Evolutionary conservation across 495 filamentous ascomycete species (phyloP), one percentile per base, ranked within the genome.

Genomic region (Cairneyella variabilis): DNA sequence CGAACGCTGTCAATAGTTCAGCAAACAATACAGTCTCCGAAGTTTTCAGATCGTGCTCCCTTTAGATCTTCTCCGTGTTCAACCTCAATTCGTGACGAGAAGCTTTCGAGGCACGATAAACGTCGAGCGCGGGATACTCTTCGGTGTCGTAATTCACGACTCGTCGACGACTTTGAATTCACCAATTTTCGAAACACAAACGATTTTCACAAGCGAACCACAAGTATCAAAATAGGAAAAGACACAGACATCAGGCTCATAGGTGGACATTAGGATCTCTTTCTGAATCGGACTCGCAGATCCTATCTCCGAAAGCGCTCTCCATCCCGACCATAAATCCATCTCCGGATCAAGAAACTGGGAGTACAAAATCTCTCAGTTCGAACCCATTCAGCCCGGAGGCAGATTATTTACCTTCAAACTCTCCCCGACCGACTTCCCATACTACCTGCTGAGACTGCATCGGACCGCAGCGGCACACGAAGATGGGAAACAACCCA

Each of bases 401-500:
- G n/a, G n/a, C 7, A 6, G n/a, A 3, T 21, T 44, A 12, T 14
- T 21, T 14, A 44, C 16, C 30, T 20, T 32, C 12, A 18, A 16
- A 11, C 16, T 3, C 18, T 28, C 8, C 9, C 26, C 17, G 3
- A 10, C 34, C 44, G 5, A 16, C 43, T 3, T 26, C 32, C 18
- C 8, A 38, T 17, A 12, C 17, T 21, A 21, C 18, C 38, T 9
- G 9, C 17, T 10, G 18, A 41, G 23, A 47, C 34, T 16, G 16
- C 27, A 20, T 28, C n/a, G 20, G 23, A 5, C 30, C 25, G 28
- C 26, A n/a, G 30, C 28, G 22, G 17, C 8, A 44, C 18, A 20
- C 21, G 26, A 61, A 41, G 17, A 97, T 97, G 92, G 92, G 92
- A 71, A 95, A 97, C 75, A 83, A 90, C 76, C 78, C 83, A 68